Base-by-base conservation (phyloP, 2,329 filamentous ascomycete genomes). In the Massarina eburnea region DNA sequence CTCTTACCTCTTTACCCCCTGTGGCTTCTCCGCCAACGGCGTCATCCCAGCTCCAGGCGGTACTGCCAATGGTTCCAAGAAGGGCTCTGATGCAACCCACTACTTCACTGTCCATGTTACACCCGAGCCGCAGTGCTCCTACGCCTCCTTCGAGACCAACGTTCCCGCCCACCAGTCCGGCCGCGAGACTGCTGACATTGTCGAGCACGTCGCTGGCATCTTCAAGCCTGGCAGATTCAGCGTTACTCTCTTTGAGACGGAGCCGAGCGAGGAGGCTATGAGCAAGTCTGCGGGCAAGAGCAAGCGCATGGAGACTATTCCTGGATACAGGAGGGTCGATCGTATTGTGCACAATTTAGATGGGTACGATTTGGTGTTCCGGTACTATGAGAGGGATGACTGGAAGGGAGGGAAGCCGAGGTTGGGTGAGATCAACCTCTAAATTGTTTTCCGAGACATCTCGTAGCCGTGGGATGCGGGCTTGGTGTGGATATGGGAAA, bases 91-190 rank as follows among this genome's bases (percentile, higher is more conserved):
- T 37, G 62, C 64, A 10, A 70, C 67, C 1, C 91, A 97, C 73
- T 99, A 99, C 76, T 99, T 96, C 74, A 99, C 92, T 1, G 94
- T 99, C 19, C 94, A 99, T 67, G 94, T 99, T 56, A 99, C 94
- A 0, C 94, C 94, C 0, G 94, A 99, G 78, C 90, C 92, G 12
- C 85, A 96, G 63, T 99, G 92, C 77, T 96, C 91, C 4, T 99
- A 95, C 70, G 94, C 94, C 27, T 96, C 91, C 2, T 99, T 99
- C 67, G 94, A 99, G 78, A 97, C 94, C 57, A 99, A 97, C 60
- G 92, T 99, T 3, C 94, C 94, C 1, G 88, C 90, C 20, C 85
- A 84, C 4, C 90, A 96, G 74, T 89, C 83, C 45, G 91, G 91
- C 14, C 87, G 91, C 52, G 88, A 91, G 67, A 96, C 92, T 1